Percentiles rank a stretch among this genome's conserved stretches.
These are phyloP conservation scores for Aspergillus sp. DNA, from an alignment of 2,329 filamentous ascomycete species.

Conservation along the genomic window DNA sequence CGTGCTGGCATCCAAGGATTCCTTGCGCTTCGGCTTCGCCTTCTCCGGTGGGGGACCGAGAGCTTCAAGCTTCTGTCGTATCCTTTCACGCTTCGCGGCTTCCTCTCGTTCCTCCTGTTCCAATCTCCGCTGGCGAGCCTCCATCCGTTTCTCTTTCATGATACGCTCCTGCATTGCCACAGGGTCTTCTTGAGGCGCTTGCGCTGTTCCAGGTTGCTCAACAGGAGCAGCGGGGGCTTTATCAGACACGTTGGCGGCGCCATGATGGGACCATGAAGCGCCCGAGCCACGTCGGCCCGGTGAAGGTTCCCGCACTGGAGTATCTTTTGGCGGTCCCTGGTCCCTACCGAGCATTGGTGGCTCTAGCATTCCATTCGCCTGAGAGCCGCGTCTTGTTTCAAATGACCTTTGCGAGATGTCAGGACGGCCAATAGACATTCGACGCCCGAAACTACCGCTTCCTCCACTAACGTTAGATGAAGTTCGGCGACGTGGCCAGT, in stretches of 20 bases:
- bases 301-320: constrained; percentile 19
- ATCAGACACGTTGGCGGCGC: constrained; percentile 15
- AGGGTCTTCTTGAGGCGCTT: constrained; percentile 35
- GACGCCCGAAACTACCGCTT: constrained; percentile 67
- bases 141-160: constrained; percentile 59
- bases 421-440: constrained; percentile 55
- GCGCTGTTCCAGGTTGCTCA: constrained; percentile 14
- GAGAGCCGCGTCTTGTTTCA: constrained; percentile 40
- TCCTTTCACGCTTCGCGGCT: constrained; percentile 56
- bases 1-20: constrained; percentile 25
- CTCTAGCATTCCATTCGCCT: constrained; percentile 34
- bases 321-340: constrained; percentile 21
- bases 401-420: constrained; percentile 39
- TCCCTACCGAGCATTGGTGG: constrained; percentile 29
- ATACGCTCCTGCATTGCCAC: constrained; percentile 57
- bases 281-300: constrained; percentile 25
- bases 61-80: constrained; percentile 55
- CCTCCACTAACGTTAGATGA: constrained; percentile 91
- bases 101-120: constrained; percentile 57
- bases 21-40: constrained; percentile 26
- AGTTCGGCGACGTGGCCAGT: constrained; percentile 72
- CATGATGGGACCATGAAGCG: constrained; percentile 30
- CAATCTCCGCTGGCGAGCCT: constrained; percentile 52
- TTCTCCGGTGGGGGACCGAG: constrained; percentile 47
- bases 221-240: constrained; percentile 18